Conservation (phyloP, 2,329 filamentous ascomycete species). For the Exophiala spinifera region DNA sequence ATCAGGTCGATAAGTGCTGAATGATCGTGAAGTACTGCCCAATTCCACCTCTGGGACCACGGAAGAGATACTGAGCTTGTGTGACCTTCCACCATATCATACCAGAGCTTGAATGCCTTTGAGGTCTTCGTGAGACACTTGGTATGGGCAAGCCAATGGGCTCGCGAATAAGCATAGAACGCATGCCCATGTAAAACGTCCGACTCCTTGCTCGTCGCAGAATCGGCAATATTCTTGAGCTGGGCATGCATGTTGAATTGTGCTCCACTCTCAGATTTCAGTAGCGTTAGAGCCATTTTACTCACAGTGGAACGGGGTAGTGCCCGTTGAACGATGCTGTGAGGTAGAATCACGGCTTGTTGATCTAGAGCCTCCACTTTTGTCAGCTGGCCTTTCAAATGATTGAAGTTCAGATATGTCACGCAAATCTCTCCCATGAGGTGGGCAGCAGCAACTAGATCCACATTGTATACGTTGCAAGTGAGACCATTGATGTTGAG, state of each 20-base stretch:
- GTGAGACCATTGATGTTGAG: not conserved
- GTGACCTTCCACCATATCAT: not conserved
- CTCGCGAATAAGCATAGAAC: constrained; percentile 8
- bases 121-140: not conserved
- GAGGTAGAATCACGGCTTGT: not conserved
- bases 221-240: not conserved
- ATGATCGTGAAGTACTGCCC: not conserved
- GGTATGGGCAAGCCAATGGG: constrained; percentile 10
- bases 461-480: not conserved
- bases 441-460: not conserved
- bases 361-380: not conserved
- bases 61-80: not conserved
- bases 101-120: not conserved
- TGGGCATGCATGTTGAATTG: not conserved
- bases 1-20: not conserved
- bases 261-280: not conserved
- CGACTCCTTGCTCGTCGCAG: not conserved
- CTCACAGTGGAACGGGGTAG: not conserved
- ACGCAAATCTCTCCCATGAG: constrained; percentile 14
- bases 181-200: not conserved
- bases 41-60: not conserved
- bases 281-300: constrained; percentile 5
- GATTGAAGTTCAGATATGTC: constrained; percentile 16
- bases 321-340: not conserved
- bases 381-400: constrained; percentile 8